Evolutionary conservation across 257 asterid species (phyloP), one percentile per base, ranked within the genome.

Genomic region (Coffea canephora): DNA sequence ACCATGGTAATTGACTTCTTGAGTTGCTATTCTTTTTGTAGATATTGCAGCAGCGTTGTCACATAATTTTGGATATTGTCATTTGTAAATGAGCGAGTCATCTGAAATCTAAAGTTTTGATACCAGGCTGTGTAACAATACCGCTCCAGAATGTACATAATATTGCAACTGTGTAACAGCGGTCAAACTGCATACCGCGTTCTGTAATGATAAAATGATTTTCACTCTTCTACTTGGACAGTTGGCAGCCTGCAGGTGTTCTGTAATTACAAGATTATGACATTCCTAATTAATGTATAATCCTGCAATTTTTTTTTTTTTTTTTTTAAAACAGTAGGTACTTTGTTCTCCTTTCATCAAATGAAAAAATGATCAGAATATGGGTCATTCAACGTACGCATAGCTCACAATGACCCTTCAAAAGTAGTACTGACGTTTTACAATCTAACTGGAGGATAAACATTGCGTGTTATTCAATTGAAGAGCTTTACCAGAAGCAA

Each of bases 61-160:
- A 27, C 66, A 74, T 61, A 19, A 74, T 16, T 74, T 50, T 73
- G 43, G 43, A 64, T 72, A 41, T 25, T 52, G 11, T 21, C 6
- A 50, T 57, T 36, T 52, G 75, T 74, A 80, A 18, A 48, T 48
- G 43, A 27, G 49, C 34, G 16, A 34, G 74, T 27, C 41, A 31
- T 77, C 34, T 39, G 62, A 34, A 39, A 50, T 34, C 25, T 46
- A 62, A 69, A 68, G 21, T 64, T 65, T 6, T 48, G 34, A 18
- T 12, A 5, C 11, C 11, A 23, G 43, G 75, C 74, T 68, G 80
- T 48, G 31, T 11, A 27, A 16, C 19, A 19, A 52, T 71, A 39
- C 21, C 62, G 9, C 25, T 50, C 39, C 77, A 45, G 71, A 21
- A 79, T 71, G 55, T 79, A 79, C 71, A 48, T 3, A 73, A 39